Conservation (phyloP, 176 grass and related monocot species). For the Hordeum marinum region DNA sequence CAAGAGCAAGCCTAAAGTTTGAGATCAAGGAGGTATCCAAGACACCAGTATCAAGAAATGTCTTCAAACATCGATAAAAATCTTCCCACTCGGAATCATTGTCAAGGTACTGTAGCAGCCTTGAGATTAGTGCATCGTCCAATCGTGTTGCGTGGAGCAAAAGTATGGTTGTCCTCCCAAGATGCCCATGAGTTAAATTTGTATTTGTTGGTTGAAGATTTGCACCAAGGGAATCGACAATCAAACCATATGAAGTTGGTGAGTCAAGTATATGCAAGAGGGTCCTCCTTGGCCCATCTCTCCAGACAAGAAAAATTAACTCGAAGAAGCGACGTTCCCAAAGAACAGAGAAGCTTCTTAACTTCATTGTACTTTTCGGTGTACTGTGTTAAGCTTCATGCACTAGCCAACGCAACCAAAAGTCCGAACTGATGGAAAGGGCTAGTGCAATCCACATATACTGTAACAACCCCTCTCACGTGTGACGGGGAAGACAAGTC, state of each 20-base stretch:
- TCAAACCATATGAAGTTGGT: slow-evolving; percentile 13
- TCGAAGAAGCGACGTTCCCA: slow-evolving; percentile 23
- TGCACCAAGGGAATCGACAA: slow-evolving; percentile 30
- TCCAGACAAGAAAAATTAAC: slow-evolving; percentile 31
- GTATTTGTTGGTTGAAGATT: neutral
- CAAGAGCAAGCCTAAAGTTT: slow-evolving; percentile 40
- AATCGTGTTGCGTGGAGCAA: slow-evolving; percentile 42
- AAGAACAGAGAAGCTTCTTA: neutral
- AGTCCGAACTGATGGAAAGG: too few relatives aligned
- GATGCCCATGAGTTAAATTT: slow-evolving; percentile 43
- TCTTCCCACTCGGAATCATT: slow-evolving; percentile 29
- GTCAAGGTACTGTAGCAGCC: slow-evolving; percentile 17
- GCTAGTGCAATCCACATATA: too few relatives aligned
- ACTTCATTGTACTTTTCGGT: slow-evolving; percentile 1
- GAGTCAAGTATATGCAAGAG: slow-evolving; percentile 38
- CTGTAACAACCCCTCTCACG: too few relatives aligned
- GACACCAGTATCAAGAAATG: slow-evolving; percentile 37
- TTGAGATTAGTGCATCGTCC: slow-evolving; percentile 11
- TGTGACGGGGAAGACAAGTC: too few relatives aligned
- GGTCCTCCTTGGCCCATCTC: slow-evolving; percentile 2
- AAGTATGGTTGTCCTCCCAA: slow-evolving; percentile 46
- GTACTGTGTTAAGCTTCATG: too few relatives aligned
- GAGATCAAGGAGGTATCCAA: slow-evolving; percentile 19
- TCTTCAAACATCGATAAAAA: slow-evolving; percentile 39
- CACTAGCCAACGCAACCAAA: too few relatives aligned